Base-by-base conservation (phyloP, 2,329 filamentous ascomycete species). In the Alternaria postmessia region DNA sequence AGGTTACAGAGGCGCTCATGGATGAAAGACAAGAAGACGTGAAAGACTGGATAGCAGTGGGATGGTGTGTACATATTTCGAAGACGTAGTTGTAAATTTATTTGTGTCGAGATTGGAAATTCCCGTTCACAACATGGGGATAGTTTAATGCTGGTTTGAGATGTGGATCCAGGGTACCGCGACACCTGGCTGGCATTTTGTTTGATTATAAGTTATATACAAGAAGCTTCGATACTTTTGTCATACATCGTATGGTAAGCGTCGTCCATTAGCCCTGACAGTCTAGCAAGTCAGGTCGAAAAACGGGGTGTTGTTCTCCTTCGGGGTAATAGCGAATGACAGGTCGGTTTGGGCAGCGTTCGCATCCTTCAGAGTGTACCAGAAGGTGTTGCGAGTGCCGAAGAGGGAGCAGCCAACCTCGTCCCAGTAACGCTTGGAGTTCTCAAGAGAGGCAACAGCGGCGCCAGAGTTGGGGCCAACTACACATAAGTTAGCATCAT, bases 291-390 rank as follows among this genome's bases (percentile, higher is more conserved):
- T 82, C 54, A 87, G 80, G 70, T 87, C 80, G 70, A 85, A 87
- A 57, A 77, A 76, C 38, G 85, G 82, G 7, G 74, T 82, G 68
- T 81, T 84, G 62, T 78, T 82, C 56, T 87, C 80, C 66, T 85
- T 75, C 60, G 84, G 77, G 70, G 83, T 86, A 59, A 87, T 82
- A 69, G 81, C 84, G 54, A 87, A 87, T 78, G 85, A 68, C 42
- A 66, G 7, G 11, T 65, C 65, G 0, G 62, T 70, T 44, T 69
- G 65, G 0, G 61, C 84, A 51, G 84, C 80, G 79, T 87, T 87
- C 18, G 70, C 65, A 41, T 76, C 74, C 30, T 70, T 70, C 14
- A 75, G 57, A 0, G 66, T 71, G 55, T 76, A 77, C 74, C 74
- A 77, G 61, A 69, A 77, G 6, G 66, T 67, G 46, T 68, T 71